phyloP scores from a whole-genome alignment of 208 protist species.

The Acanthamoeba royreba region DNA sequence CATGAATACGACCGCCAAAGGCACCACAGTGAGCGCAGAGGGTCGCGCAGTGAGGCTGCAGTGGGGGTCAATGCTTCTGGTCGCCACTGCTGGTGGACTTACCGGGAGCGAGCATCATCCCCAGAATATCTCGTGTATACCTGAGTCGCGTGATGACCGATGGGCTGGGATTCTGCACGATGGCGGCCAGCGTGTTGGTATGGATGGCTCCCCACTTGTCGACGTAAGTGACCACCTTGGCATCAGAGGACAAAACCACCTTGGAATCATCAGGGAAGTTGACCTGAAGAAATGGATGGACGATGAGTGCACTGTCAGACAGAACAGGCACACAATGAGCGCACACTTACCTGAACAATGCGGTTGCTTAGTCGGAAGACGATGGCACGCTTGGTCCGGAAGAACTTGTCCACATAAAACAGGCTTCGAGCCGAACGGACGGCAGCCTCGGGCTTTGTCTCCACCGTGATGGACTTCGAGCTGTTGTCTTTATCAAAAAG shows the following conservation, averaged over 20 bases:
- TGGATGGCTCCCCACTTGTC: not conserved
- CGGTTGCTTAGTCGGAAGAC: constrained; percentile 94
- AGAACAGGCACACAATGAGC: not conserved
- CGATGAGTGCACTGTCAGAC: not conserved
- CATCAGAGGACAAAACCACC: constrained; percentile 89
- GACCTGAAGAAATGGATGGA: constrained; percentile 58
- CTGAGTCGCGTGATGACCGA: constrained; percentile 51
- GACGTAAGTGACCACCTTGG: constrained; percentile 81
- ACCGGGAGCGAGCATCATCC: too few species aligned
- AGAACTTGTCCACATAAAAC: constrained; percentile 91
- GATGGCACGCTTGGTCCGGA: constrained; percentile 89
- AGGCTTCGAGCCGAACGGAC: not conserved
- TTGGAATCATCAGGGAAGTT: constrained; percentile 91
- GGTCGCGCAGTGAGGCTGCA: too few species aligned
- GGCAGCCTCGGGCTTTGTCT: not conserved
- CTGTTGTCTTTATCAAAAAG: constrained; percentile 66
- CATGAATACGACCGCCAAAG: too few species aligned
- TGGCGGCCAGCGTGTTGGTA: constrained; percentile 26
- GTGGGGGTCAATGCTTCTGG: too few species aligned
- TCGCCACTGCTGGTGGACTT: too few species aligned
- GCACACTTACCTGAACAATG: constrained; percentile 91
- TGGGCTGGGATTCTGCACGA: not conserved
- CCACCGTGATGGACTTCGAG: not conserved
- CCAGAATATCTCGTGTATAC: constrained; percentile 62
- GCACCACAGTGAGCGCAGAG: too few species aligned